A percentile compares a stretch with the other conserved stretches of the same genome.
These are phyloP conservation scores for Pseudocercospora macadamiae DNA, from an alignment of 2,329 filamentous ascomycete genomes.

Conservation along the genomic window DNA sequence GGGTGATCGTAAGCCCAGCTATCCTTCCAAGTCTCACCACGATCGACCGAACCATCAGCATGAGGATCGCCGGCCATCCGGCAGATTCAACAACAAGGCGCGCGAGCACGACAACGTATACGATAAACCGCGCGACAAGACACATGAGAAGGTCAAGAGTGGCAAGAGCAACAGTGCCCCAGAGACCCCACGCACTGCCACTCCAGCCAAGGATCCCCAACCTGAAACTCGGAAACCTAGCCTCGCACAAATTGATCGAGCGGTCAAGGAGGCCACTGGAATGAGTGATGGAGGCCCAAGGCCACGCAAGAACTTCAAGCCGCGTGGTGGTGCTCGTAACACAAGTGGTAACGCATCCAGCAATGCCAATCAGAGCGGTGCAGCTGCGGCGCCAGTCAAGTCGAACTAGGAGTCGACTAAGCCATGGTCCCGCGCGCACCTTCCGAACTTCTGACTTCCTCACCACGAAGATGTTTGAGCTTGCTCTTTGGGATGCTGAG, in stretches of 20 bases:
- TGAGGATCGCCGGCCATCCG: constrained; percentile 23
- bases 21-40: constrained; percentile 16
- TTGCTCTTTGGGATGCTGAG: neutral
- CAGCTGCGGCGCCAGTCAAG: neutral
- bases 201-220: neutral
- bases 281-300: neutral
- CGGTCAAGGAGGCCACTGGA: constrained; percentile 8
- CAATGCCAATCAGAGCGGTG: neutral
- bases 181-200: neutral
- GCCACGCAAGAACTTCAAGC: constrained; percentile 7
- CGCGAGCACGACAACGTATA: constrained; percentile 5
- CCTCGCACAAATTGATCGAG: constrained; percentile 1
- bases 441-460: neutral
- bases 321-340: constrained; percentile 1
- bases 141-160: neutral
- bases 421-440: neutral
- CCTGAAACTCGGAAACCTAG: neutral
- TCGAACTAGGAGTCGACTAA: constrained; percentile 9
- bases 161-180: neutral
- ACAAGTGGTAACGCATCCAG: neutral
- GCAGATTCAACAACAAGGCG: constrained; percentile 21
- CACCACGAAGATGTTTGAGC: neutral
- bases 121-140: neutral
- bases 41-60: constrained; percentile 6
- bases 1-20: constrained; percentile 10